Base-by-base conservation (phyloP, 2,329 filamentous ascomycete genomes). In the Cladorrhinum sp. region DNA sequence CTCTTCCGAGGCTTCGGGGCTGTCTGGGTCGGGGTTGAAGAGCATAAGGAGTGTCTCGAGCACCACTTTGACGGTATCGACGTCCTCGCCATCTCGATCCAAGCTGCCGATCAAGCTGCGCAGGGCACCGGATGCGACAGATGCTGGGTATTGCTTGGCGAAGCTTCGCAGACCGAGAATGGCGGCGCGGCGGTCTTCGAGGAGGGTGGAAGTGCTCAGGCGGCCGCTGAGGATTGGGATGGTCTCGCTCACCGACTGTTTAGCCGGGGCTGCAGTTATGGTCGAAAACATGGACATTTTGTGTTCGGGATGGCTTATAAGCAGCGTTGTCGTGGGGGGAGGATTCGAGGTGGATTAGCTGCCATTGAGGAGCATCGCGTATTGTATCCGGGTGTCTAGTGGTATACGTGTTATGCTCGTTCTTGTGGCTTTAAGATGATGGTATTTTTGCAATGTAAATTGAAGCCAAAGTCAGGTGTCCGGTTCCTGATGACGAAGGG, bases 11-110 rank as follows among this genome's bases (percentile, higher is more conserved):
- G 94, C 92, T 82, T 98, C 94, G 30, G 92, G 84, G 80, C 91
- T 96, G 72, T 81, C 79, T 68, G 83, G 80, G 67, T 87, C 87
- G 46, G 86, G 86, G 65, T 76, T 86, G 74, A 98, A 98, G 46
- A 99, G 86, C 87, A 96, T 94, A 73, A 98, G 80, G 69, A 99
- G 79, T 50, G 96, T 99, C 82, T 99, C 95, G 66, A 99, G 82
- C 63, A 96, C 90, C 60, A 96, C 86, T 77, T 97, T 96, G 73
- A 96, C 89, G 4, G 96, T 99, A 74, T 99, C 95, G 61, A 96
- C 89, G 82, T 99, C 95, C 73, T 96, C 91, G 62, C 86, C 86
- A 82, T 99, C 95, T 72, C 92, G 92, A 67, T 86, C 86, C 57
- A 99, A 78, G 69, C 90, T 92, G 12, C 85, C 86, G 67, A 99